Evolutionary conservation across 495 filamentous ascomycete genomes (phyloP), one percentile per base, ranked within the genome.

Genomic region (Penicillium macrosclerotiorum): DNA sequence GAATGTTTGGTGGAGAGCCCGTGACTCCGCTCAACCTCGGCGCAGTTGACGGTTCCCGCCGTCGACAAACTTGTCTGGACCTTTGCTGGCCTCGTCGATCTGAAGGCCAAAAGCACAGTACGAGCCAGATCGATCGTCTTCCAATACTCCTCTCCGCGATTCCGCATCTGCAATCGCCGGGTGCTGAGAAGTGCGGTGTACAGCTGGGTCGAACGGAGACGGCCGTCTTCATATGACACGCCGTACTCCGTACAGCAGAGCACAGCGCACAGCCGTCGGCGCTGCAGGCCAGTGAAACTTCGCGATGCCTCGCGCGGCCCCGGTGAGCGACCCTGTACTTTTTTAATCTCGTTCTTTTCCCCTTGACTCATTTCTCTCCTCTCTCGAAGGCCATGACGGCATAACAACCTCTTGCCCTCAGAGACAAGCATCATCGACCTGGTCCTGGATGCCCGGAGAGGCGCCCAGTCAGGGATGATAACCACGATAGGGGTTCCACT

Each of bases 391-490:
- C 17, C 43, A 60, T 60, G 57, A 45, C 53, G n/a, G n/a, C n/a
- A 49, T 47, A 36, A 37, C 26, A 16, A n/a, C n/a, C n/a, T n/a
- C n/a, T n/a, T n/a, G 26, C 35, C 34, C 22, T 18, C 38, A 19
- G 24, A 16, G 23, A 44, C 18, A 22, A 4, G 22, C 31, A 29
- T 44, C 26, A 23, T 17, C 50, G 22, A 17, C 27, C 45, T 43
- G 36, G 29, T 33, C 41, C 47, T 47, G 40, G 34, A 38, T 49
- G 38, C 49, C 44, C 51, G 33, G 40, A 47, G 44, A 59, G 47
- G 36, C 35, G 36, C 45, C 38, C 27, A 48, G 45, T 55, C 57
- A 64, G 67, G 67, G 56, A 71, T 71, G 68, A 64, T 71, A 52
- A 65, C 59, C 59, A 66, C 63, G 59, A 50, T 56, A 53, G 45